Evolutionary conservation across 331 rosid species (phyloP).

Genomic region (Telfairia occidentalis): DNA sequence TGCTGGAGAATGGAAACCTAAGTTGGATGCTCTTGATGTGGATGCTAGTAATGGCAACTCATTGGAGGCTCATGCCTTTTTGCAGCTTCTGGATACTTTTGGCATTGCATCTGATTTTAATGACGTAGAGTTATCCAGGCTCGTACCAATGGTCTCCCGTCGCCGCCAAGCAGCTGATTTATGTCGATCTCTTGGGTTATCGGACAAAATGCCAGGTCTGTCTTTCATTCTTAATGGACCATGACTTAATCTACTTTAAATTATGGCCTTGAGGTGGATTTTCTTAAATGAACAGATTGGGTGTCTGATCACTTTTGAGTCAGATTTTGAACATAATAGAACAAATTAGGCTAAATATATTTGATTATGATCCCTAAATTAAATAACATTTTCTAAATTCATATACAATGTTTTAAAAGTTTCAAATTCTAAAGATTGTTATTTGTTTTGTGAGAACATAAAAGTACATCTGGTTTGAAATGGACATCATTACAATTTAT

Average conservation of each 20-base stretch:
- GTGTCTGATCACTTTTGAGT: not conserved
- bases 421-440: too few species aligned
- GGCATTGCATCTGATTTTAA: conserved; percentile 72
- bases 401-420: too few species aligned
- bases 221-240: conserved; percentile 9
- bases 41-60: conserved; percentile 97
- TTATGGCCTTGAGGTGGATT: not conserved
- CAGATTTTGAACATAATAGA: too few species aligned
- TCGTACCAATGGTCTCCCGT: conserved; percentile 88
- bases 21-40: conserved; percentile 73
- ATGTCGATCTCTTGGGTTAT: conserved; percentile 84
- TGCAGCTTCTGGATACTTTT: conserved; percentile 90
- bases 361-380: too few species aligned
- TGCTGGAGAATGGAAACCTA: conserved; percentile 94
- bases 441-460: too few species aligned
- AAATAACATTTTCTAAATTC: too few species aligned
- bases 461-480: too few species aligned
- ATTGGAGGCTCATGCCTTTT: conserved; percentile 95
- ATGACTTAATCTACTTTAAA: not conserved
- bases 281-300: not conserved
- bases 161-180: conserved; percentile 97
- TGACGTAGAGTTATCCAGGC: conserved; percentile 64
- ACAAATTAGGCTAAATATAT: too few species aligned
- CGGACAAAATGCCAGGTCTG: conserved; percentile 95
- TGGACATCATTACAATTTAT: too few species aligned